Conservation (phyloP, 75 land plant species). For the Picea sitchensis region DNA sequence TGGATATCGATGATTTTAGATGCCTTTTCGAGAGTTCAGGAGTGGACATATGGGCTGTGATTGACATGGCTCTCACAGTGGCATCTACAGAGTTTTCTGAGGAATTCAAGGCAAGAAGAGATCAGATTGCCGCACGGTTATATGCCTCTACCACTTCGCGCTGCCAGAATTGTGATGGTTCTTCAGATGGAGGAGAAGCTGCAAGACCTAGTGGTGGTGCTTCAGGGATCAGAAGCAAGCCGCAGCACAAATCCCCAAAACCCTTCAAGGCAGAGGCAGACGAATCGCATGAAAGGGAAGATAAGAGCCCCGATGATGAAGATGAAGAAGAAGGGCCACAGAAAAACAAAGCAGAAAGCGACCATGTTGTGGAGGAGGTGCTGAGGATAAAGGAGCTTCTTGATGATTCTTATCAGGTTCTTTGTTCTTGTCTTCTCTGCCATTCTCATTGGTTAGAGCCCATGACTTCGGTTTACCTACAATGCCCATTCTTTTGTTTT, state of each 20-base stretch:
- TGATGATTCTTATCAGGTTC: conserved; percentile 56
- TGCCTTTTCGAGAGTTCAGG: conserved; percentile 35
- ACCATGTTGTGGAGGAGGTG: conserved; percentile 31
- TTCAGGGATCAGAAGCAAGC: background rate
- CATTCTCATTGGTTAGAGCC: background rate
- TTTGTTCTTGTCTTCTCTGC: background rate
- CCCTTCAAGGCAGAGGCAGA: background rate
- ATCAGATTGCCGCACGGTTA: conserved; percentile 63
- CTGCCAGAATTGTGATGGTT: conserved; percentile 28
- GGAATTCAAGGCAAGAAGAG: conserved; percentile 58
- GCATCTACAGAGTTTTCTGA: conserved; percentile 49
- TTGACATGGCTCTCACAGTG: conserved; percentile 63
- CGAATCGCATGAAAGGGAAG: background rate
- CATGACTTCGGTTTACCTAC: background rate
- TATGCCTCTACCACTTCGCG: conserved; percentile 23
- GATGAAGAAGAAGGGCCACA: conserved; percentile 1
- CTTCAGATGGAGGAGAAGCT: background rate
- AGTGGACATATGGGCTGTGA: conserved; percentile 71
- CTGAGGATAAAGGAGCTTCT: conserved; percentile 43
- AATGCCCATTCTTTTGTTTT: no score
- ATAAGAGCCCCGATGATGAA: conserved; percentile 11
- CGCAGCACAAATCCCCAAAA: background rate
- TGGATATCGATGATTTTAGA: conserved; percentile 57
- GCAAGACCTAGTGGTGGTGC: background rate
- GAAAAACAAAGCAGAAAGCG: background rate